A percentile compares a stretch with the other conserved stretches of the same genome.
phyloP scores from a whole-genome alignment of 2,329 filamentous ascomycete genomes.

The Aspergillus neoniger region DNA sequence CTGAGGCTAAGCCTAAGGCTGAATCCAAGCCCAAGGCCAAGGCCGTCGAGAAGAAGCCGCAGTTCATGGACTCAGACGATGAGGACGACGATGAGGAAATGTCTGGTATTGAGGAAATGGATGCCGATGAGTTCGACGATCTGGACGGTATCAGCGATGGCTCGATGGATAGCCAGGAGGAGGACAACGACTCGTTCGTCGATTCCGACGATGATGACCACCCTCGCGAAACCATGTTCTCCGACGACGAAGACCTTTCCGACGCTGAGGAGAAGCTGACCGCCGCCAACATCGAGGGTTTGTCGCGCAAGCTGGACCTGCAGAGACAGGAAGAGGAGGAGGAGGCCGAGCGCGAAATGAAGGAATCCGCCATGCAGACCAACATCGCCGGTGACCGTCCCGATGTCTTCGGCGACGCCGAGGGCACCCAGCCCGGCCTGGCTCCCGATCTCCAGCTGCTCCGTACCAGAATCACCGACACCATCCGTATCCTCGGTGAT shows the following conservation, averaged over 20 bases:
- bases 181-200: constrained; percentile 62
- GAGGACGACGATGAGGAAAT: constrained; percentile 43
- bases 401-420: constrained; percentile 61
- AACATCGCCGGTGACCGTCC: constrained; percentile 82
- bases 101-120: constrained; percentile 27
- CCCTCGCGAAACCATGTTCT: constrained; percentile 74
- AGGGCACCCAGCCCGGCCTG: constrained; percentile 61
- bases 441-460: constrained; percentile 89
- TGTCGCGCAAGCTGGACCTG: constrained; percentile 81
- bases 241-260: constrained; percentile 87
- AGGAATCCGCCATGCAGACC: constrained; percentile 83
- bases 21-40: constrained; percentile 28
- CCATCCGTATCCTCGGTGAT: constrained; percentile 85
- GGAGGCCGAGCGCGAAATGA: constrained; percentile 80
- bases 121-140: constrained; percentile 52
- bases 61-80: constrained; percentile 36
- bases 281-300: constrained; percentile 91
- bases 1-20: constrained; percentile 30
- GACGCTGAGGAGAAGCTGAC: constrained; percentile 89
- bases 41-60: constrained; percentile 27
- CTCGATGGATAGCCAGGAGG: constrained; percentile 53
- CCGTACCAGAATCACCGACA: constrained; percentile 86
- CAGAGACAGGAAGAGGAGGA: constrained; percentile 75
- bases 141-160: constrained; percentile 44
- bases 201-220: constrained; percentile 70